Conservation (phyloP, 2,329 filamentous ascomycete genomes). For the Byssothecium circinans region DNA sequence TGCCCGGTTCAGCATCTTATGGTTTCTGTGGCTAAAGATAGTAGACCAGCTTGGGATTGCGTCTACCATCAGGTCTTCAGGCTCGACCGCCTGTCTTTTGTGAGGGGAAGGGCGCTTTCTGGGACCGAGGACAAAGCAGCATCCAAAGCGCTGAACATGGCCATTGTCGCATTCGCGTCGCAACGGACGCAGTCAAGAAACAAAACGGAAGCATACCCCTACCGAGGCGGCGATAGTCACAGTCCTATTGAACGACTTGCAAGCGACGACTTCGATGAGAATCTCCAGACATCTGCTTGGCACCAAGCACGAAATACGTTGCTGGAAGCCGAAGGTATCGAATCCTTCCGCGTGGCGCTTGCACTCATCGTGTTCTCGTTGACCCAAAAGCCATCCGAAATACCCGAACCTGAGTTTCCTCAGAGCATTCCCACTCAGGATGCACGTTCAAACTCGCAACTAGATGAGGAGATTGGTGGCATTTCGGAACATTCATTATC, state of each 20-base stretch:
- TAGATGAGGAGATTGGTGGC: not conserved
- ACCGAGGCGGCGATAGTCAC: constrained; percentile 15
- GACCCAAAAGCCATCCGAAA: constrained; percentile 45
- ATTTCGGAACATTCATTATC: not conserved
- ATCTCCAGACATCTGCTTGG: constrained; percentile 46
- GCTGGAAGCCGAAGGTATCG: constrained; percentile 42
- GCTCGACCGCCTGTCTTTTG: constrained; percentile 50
- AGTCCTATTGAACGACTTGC: constrained; percentile 8
- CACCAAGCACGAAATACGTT: constrained; percentile 47
- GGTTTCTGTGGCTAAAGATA: constrained; percentile 32
- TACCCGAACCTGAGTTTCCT: not conserved
- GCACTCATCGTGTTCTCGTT: constrained; percentile 52
- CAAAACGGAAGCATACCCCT: constrained; percentile 33
- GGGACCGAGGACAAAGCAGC: constrained; percentile 49
- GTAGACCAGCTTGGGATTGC: constrained; percentile 52
- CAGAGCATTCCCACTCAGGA: not conserved
- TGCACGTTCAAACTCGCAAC: not conserved
- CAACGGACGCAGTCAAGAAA: constrained; percentile 49
- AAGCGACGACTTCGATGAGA: constrained; percentile 37
- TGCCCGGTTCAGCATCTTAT: constrained; percentile 52
- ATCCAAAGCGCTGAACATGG: constrained; percentile 51
- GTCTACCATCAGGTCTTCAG: constrained; percentile 55
- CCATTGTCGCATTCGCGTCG: constrained; percentile 57
- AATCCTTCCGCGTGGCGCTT: constrained; percentile 50
- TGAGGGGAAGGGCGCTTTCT: constrained; percentile 47